Evolutionary conservation across 768 basidiomycete genomes (phyloP), one percentile per base, ranked within the genome.

Genomic region (Naganishia vaughanmartiniae): DNA sequence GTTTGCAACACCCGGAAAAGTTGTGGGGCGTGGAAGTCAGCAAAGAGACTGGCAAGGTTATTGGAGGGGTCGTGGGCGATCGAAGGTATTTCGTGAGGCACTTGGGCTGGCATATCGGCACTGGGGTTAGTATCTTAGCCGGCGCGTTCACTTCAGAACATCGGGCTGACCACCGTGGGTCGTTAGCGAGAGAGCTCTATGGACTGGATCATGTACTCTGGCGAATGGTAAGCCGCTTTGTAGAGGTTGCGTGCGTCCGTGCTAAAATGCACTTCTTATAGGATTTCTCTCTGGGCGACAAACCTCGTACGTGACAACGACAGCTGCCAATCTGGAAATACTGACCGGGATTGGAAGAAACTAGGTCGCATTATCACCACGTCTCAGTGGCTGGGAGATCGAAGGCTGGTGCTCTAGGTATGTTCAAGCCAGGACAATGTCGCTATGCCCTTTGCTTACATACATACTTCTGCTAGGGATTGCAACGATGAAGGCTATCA

Each of bases 381-480:
- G 60, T 45, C 26, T 60, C 3, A 5, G 28, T 30, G 71, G 71
- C 3, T 67, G 65, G 65, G 71, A 67, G 42, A 24, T 55, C 6
- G 71, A 72, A 31, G 66, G 71, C 15, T 72, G 71, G 71, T 72
- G 71, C 45, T 72, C 71, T 7, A 71, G 54, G 65, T 63, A 26
- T 28, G 48, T 39, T n/a, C 19, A 15, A 21, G 21, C 28, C 24
- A 36, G 11, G 3, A 6, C 11, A 30, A 5, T 45, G 26, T 45
- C 17, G 24, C 24, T 15, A 10, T 12, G 34, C 33, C 9, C 33
- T 2, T 34, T 58, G 7, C 36, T 58, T 21, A 56, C 57, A 11
- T 34, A 7, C 0, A 4, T 24, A 24, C 12, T 9, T 10, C 57
- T 2, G 19, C 12, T 26, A 63, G 60, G 42, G 60, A 63, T 46